Conservation (phyloP, 2,329 filamentous ascomycete species). For the Penicillium italicum region DNA sequence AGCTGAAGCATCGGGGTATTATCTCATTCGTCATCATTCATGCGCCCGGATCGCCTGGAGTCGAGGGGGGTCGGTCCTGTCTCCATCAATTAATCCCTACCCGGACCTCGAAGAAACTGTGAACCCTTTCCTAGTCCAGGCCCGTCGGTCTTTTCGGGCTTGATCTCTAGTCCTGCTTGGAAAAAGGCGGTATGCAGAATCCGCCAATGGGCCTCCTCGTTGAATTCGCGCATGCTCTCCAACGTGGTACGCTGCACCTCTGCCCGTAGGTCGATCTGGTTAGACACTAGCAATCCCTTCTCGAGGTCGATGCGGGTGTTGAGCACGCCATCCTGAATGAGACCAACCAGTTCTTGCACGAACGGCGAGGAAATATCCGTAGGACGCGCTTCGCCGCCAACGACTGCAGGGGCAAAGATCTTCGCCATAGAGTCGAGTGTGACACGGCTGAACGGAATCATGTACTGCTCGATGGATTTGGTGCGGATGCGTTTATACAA, state of each 20-base stretch:
- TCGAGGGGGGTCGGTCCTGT: neutral
- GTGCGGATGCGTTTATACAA: constrained; percentile 74
- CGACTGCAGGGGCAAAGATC: constrained; percentile 60
- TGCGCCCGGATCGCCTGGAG: neutral
- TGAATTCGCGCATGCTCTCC: constrained; percentile 65
- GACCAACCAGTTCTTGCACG: constrained; percentile 63
- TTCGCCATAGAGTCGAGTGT: constrained; percentile 73
- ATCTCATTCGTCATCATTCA: constrained; percentile 21
- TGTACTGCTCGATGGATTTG: constrained; percentile 92
- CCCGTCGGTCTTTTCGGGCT: constrained; percentile 26
- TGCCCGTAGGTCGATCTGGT: constrained; percentile 62
- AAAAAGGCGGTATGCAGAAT: constrained; percentile 73
- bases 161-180: constrained; percentile 71
- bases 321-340: constrained; percentile 71
- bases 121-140: neutral
- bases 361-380: constrained; percentile 56
- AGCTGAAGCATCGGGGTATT: constrained; percentile 18
- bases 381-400: constrained; percentile 48
- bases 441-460: constrained; percentile 84
- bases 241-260: constrained; percentile 69
- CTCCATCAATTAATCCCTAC: neutral
- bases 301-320: constrained; percentile 82
- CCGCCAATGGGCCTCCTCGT: constrained; percentile 70
- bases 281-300: constrained; percentile 72
- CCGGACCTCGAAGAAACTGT: neutral